These are phyloP conservation scores for Glycyrrhiza uralensis DNA, from an alignment of 306 rosid species.

Conservation along the genomic window DNA sequence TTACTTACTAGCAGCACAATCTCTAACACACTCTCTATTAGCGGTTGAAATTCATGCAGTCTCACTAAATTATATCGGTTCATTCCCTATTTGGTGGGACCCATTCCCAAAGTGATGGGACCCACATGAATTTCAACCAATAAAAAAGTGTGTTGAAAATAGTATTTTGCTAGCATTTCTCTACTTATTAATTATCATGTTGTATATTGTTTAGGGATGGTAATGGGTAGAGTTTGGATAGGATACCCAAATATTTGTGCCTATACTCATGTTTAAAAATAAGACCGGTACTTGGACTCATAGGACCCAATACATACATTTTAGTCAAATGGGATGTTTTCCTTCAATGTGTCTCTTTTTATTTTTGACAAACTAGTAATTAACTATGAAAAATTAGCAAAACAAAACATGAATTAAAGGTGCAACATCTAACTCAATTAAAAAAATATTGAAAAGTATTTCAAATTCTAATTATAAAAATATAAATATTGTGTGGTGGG, in stretches of 20 bases:
- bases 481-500: not conserved
- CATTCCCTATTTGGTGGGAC: too few relatives aligned
- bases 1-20: too few relatives aligned
- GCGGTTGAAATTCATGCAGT: too few relatives aligned
- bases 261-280: not conserved
- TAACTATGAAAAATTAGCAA: not conserved
- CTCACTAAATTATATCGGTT: too few relatives aligned
- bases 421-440: not conserved
- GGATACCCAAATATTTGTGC: not conserved
- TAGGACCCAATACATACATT: not conserved
- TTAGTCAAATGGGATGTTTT: not conserved
- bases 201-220: not conserved
- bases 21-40: too few relatives aligned
- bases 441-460: not conserved
- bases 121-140: too few relatives aligned
- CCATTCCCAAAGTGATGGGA: too few relatives aligned
- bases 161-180: too few relatives aligned
- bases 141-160: too few relatives aligned
- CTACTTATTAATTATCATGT: constrained; percentile 3
- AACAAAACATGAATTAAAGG: not conserved
- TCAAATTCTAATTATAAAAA: not conserved
- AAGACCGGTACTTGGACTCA: not conserved
- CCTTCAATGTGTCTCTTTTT: not conserved
- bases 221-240: not conserved
- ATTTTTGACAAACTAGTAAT: too few relatives aligned